Evolutionary conservation across 441 rosid genomes (phyloP).

Genomic region (Arabidopsis lyrata): DNA sequence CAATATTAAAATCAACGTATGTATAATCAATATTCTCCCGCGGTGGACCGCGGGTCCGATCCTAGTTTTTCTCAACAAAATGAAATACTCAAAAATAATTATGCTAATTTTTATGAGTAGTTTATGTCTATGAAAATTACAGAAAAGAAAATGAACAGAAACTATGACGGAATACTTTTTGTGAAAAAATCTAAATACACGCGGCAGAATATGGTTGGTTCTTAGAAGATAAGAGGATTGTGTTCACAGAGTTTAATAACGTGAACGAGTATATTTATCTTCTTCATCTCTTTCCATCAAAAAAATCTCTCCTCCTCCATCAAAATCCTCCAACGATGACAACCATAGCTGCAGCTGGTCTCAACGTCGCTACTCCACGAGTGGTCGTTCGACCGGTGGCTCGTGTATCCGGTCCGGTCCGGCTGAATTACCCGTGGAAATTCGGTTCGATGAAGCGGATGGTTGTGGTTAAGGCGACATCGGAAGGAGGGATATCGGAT

Average conservation of each 20-base stretch:
- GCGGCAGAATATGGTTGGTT: slow-evolving; percentile 53
- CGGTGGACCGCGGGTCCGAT: too few species aligned
- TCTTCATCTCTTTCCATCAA: background rate
- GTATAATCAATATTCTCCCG: too few species aligned
- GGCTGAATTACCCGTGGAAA: slow-evolving; percentile 61
- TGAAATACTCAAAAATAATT: background rate
- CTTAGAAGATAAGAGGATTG: slow-evolving; percentile 68
- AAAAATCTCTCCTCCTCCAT: slow-evolving; percentile 9
- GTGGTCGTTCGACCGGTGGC: slow-evolving; percentile 39
- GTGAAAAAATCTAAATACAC: slow-evolving; percentile 28
- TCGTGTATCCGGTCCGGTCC: slow-evolving; percentile 43
- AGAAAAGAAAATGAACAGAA: background rate
- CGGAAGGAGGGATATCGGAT: slow-evolving; percentile 67
- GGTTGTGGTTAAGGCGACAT: slow-evolving; percentile 56
- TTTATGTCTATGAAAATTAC: background rate
- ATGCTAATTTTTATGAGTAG: background rate
- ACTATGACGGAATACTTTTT: background rate
- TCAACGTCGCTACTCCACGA: slow-evolving; percentile 59
- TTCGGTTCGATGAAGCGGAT: slow-evolving; percentile 50
- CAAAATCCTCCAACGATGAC: slow-evolving; percentile 52
- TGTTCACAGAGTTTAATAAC: slow-evolving; percentile 41
- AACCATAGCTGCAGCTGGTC: slow-evolving; percentile 49
- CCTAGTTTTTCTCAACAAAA: background rate
- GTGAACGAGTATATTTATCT: slow-evolving; percentile 40
- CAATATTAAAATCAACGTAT: too few species aligned